Base-by-base conservation (phyloP, 768 basidiomycete genomes). In the Dendrothele bispora region DNA sequence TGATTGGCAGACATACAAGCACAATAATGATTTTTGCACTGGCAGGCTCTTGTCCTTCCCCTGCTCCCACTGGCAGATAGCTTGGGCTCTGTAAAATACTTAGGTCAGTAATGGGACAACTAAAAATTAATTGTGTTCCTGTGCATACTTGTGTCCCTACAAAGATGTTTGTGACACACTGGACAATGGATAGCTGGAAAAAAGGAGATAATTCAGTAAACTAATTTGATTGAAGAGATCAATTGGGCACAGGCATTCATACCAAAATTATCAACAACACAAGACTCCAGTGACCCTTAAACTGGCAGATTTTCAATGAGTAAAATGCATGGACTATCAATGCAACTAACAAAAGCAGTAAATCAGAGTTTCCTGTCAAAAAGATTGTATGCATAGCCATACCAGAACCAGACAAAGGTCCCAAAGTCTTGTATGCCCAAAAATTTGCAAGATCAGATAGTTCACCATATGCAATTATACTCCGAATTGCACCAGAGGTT, bases 281-380 rank as follows among this genome's bases (percentile, higher is more conserved):
- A n/a, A 54, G 21, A 17, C 40, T 34, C 6, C 43, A 37, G 10
- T 39, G 21, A 8, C 51, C 50, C 5, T 56, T 40, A 20, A 51
- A 46, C 51, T n/a, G n/a, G n/a, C 55, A 57, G 4, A 57, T 59
- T 26, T 55, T 55, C 58, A 55, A 59, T 21, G 50, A 55, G 35
- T 54, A 59, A 41, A 59, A 59, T 4, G 50, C 8, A 27, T 57
- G 55, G 34, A 55, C 49, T 34, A 47, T 39, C 8, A 48, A 43
- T 14, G 55, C 32, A 1, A 48, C 58, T 59, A n/a, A n/a, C n/a
- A n/a, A n/a, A n/a, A n/a, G n/a, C n/a, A 27, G 8, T 26, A 39
- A 38, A 10, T 7, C 26, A 17, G 7, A 30, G 21, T 11, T 22
- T 1, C 10, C 8, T 3, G 26, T 28, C 7, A 12, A 20, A n/a